These are phyloP conservation scores for Nadsonia fulvescens DNA, from an alignment of 805 yeast species.

Conservation along the genomic window DNA sequence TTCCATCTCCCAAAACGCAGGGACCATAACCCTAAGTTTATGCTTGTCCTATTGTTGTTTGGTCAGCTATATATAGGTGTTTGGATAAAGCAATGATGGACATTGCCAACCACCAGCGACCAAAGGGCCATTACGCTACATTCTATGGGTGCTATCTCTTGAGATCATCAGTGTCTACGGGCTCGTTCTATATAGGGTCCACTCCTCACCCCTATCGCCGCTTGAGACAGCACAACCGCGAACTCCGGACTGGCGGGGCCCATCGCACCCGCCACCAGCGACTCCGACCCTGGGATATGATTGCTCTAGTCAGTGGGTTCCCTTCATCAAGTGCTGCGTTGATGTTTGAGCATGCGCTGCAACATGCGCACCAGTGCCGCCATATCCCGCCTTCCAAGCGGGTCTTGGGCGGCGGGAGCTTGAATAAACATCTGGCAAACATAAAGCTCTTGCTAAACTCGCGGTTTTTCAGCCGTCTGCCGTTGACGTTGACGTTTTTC, in stretches of 20 bases:
- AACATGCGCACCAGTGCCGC: constrained; percentile 49
- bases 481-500: too few relatives aligned
- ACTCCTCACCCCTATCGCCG: constrained; percentile 59
- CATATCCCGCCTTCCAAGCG: constrained; percentile 32
- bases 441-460: too few relatives aligned
- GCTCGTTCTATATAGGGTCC: constrained; percentile 60
- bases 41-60: too few relatives aligned
- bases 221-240: constrained; percentile 67
- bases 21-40: too few relatives aligned
- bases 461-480: too few relatives aligned
- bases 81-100: too few relatives aligned
- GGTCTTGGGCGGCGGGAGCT: too few relatives aligned
- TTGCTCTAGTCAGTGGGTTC: constrained; percentile 47
- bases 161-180: constrained; percentile 37
- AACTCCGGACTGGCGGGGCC: constrained; percentile 46
- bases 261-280: constrained; percentile 39
- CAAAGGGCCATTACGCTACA: constrained; percentile 4
- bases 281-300: constrained; percentile 60
- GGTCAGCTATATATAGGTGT: too few relatives aligned
- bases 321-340: constrained; percentile 52
- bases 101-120: too few relatives aligned
- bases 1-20: too few relatives aligned
- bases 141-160: constrained; percentile 61
- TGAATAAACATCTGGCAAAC: too few relatives aligned
- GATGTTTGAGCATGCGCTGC: constrained; percentile 77